Evolutionary conservation across 2,329 filamentous ascomycete genomes (phyloP), one percentile per base, ranked within the genome.

Genomic region (Scopulariopsis brevicaulis): DNA sequence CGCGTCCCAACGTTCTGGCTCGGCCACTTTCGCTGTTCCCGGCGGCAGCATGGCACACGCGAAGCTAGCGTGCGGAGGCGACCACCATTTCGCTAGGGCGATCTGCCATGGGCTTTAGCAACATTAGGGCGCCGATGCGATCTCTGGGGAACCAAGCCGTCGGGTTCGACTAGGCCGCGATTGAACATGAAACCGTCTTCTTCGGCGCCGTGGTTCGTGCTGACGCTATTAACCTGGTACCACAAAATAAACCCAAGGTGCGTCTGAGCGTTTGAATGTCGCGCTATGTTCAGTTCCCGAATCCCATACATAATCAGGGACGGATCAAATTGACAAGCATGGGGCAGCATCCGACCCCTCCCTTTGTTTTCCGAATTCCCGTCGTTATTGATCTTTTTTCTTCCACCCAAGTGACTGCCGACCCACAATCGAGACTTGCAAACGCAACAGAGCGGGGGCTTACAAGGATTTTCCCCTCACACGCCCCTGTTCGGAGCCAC

Each of bases 61-160:
- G 46, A 50, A 50, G 46, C 46, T 50, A 50, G 46, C 46, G 46
- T 22, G 22, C 20, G 22, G 18, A 50, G 40, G 55, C 55, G 50
- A 51, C 55, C 55, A 56, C 50, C 55, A 25, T 50, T 51, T 32
- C 55, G 50, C 55, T 56, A 56, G 55, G 55, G 40, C 55, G 55
- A 56, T 56, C 55, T 56, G 43, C 32, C 56, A 59, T 62, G 40
- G 50, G 28, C 55, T 32, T 56, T 56, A 61, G 62, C 63, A 62
- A 60, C 59, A 63, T 65, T 67, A 65, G 66, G 66, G 65, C 66
- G 64, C 65, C 66, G 65, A 68, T 65, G 69, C 69, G 69, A 71
- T 70, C 68, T 70, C 66, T 67, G 67, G 66, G 66, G 71, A 72
- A 68, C 71, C 71, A 64, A 22, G 40, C 55, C 25, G 55, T 48